phyloP scores from a whole-genome alignment of 345 rosid genomes.

The Boechera divaricarpa region DNA sequence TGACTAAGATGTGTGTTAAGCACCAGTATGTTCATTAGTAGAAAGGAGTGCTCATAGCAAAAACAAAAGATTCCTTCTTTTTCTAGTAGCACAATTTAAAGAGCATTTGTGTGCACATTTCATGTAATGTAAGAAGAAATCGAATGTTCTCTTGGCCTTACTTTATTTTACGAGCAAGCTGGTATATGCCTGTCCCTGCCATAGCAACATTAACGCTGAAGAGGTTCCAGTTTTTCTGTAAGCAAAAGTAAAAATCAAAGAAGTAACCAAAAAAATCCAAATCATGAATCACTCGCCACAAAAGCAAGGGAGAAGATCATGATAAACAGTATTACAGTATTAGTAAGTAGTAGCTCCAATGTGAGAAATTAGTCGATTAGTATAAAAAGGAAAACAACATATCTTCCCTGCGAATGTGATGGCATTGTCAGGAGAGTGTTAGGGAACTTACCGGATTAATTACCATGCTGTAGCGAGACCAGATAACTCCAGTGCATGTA shows the following conservation, averaged over 20 bases:
- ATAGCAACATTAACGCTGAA: conserved; percentile 83
- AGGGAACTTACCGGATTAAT: conserved; percentile 75
- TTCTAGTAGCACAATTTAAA: neutral
- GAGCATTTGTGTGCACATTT: neutral
- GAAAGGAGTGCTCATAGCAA: conserved; percentile 8
- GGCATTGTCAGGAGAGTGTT: neutral
- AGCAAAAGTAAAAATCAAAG: conserved; percentile 30
- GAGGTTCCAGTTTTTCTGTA: conserved; percentile 97
- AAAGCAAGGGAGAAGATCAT: neutral
- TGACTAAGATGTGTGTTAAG: neutral
- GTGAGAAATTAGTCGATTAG: neutral
- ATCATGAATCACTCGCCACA: neutral
- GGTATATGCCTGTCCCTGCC: conserved; percentile 88
- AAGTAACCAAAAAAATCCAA: neutral
- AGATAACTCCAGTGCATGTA: conserved; percentile 68
- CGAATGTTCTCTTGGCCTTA: conserved; percentile 44
- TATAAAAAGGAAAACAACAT: neutral
- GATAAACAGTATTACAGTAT: neutral
- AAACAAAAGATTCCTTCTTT: neutral
- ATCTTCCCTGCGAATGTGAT: neutral
- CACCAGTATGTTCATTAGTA: conserved; percentile 5
- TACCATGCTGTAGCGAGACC: conserved; percentile 88
- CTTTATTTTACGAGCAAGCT: conserved; percentile 80
- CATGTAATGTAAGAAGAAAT: conserved; percentile 14
- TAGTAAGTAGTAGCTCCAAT: neutral